These are phyloP conservation scores for Xylaria bambusicola DNA, from an alignment of 495 filamentous ascomycete species.

Conservation along the genomic window DNA sequence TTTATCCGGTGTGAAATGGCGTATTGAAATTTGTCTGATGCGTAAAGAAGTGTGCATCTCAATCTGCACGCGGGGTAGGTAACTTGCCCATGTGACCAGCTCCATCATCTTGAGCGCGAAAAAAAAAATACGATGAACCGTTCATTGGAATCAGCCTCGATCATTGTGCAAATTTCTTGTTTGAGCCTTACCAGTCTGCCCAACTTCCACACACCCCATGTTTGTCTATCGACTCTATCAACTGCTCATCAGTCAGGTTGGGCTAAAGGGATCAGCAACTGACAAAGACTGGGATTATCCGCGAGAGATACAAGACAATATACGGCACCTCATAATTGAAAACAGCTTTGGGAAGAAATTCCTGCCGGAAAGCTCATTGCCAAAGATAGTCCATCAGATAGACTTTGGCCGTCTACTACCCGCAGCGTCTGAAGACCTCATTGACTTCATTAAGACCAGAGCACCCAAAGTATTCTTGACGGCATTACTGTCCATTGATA, in stretches of 20 bases:
- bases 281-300: neutral
- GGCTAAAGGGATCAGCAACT: neutral
- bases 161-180: neutral
- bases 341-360: neutral
- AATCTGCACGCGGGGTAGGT: no score
- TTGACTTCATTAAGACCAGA: neutral
- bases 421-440: neutral
- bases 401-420: conserved; percentile 1
- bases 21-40: no score
- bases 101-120: no score
- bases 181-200: neutral
- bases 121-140: neutral
- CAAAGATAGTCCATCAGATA: neutral
- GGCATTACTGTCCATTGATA: neutral
- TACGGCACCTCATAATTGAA: neutral
- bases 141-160: neutral
- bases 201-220: neutral
- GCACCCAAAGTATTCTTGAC: neutral
- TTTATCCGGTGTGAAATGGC: no score
- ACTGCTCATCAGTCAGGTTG: conserved; percentile 16
- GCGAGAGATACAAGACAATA: neutral
- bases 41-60: no score
- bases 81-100: no score
- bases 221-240: no score
- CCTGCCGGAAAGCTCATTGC: neutral